Base-by-base conservation (phyloP, 2,329 filamentous ascomycete species). In the Scedosporium dehoogii region DNA sequence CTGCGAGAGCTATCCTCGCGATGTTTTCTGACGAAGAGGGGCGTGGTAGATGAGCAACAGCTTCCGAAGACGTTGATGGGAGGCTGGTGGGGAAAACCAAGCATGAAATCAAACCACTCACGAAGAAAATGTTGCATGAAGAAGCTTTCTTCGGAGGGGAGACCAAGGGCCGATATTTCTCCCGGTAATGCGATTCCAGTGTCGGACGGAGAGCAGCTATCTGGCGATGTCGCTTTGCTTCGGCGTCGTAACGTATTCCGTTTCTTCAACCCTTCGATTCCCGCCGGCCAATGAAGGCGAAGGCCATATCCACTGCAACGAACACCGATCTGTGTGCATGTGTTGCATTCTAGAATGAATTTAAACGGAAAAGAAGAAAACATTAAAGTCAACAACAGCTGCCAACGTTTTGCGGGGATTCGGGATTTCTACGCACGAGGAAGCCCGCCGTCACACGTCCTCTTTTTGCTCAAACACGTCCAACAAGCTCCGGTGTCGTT, bases 111-210 rank as follows among this genome's bases (percentile, higher is more conserved):
- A 18, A 16, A 46, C 44, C 12, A 38, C 57, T 44, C 21, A 59
- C 57, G 57, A n/a, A 59, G 9, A 42, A 14, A 59, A 42, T 59
- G 57, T 23, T 59, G 57, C 57, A 59, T 59, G 27, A 59, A 42
- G 23, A 41, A 59, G 18, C 57, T 59, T 21, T 59, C 57, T 18
- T 59, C 57, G 6, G 29, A 14, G 10, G 57, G 57, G 10, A 59
- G 57, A 7, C 57, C 57, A 4, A 59, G 57, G 23, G 57, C 21
- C 5, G 57, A 59, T 3, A 59, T 29, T 10, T 10, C 29, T 16
- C 29, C 18, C 4, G 42, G 12, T n/a, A 59, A 18, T 18, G 57
- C 21, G 55, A 58, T 38, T 18, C 29, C 21, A n/a, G n/a, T 16
- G 23, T 1, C 25, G 18, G 44, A 21, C 18, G 44, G 18, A 18